Evolutionary conservation across 2,329 filamentous ascomycete species (phyloP), one percentile per base, ranked within the genome.

Genomic region (Graphiopsis chlorocephala): DNA sequence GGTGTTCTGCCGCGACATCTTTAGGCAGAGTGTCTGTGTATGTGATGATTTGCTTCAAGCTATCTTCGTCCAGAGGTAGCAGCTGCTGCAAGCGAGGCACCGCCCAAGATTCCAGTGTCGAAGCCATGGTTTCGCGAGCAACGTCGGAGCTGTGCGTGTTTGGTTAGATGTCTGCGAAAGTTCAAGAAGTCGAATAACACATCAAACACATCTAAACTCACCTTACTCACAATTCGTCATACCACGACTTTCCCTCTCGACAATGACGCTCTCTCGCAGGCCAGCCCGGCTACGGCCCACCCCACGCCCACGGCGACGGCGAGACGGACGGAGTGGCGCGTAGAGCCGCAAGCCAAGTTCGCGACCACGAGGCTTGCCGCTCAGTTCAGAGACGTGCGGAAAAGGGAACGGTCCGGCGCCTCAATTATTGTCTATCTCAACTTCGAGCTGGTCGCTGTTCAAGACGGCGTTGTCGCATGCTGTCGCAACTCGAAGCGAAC

Each of bases 51-150:
- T 98, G 92, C 73, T 88, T 86, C 33, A 98, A 82, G 47, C 94
- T 93, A 14, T 91, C 88, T 38, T 96, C 88, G 38, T 96, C 93
- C 12, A 98, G 83, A 8, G 93, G 92, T 0, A 99, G 84, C 17
- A 99, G 84, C 73, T 87, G 87, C 26, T 89, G 88, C 8, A 99
- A 86, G 74, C 93, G 91, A 57, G 89, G 83, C 47, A 88, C 72
- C 29, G 87, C 87, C 87, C 87, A 89, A 14, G 68, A 61, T 26
- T 73, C 67, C 26, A 77, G 63, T 28, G 72, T 63, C 33, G 62
- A 55, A 5, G 72, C 67, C 67, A 74, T 74, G 45, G 12, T 59
- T 58, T 58, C 35, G 33, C 29, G 23, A 31, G n/a, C 50, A 31
- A 45, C 38, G 38, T 45, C 38, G n/a, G 38, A 45, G 38, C 38